phyloP scores from a whole-genome alignment of 345 rosid genomes.

The Pistacia atlantica region DNA sequence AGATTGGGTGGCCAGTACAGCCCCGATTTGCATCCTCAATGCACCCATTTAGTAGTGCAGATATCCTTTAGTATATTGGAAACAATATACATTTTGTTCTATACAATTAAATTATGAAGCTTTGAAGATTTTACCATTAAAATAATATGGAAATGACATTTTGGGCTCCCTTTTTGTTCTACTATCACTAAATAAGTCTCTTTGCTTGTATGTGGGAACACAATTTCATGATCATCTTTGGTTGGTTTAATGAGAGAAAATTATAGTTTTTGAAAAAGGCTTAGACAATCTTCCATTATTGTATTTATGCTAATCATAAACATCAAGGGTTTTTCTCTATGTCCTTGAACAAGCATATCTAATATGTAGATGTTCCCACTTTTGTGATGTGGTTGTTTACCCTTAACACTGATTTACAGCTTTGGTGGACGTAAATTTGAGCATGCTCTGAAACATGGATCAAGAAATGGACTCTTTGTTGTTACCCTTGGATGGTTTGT shows the following conservation, averaged over 20 bases:
- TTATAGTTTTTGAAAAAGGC: background rate
- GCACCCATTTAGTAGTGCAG: slow-evolving; percentile 96
- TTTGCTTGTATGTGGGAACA: background rate
- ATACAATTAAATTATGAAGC: background rate
- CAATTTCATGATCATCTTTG: background rate
- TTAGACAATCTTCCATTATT: background rate
- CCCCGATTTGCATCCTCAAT: slow-evolving; percentile 74
- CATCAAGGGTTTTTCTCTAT: background rate
- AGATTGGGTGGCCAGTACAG: slow-evolving; percentile 90
- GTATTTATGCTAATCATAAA: background rate
- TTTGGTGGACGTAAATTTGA: slow-evolving; percentile 85
- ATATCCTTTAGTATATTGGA: slow-evolving; percentile 62
- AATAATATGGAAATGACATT: background rate
- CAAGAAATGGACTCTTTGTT: slow-evolving; percentile 70
- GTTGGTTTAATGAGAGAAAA: background rate
- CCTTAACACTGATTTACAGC: slow-evolving; percentile 73
- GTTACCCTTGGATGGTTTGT: slow-evolving; percentile 92
- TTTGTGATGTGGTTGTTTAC: slow-evolving; percentile 19
- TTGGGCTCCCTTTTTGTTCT: background rate
- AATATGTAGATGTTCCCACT: background rate
- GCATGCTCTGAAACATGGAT: slow-evolving; percentile 89
- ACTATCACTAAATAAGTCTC: background rate
- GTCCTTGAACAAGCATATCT: background rate
- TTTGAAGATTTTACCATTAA: background rate
- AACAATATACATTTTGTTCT: background rate